Base-by-base conservation (phyloP, 768 basidiomycete species). In the Rhizopogon vesiculosus region DNA sequence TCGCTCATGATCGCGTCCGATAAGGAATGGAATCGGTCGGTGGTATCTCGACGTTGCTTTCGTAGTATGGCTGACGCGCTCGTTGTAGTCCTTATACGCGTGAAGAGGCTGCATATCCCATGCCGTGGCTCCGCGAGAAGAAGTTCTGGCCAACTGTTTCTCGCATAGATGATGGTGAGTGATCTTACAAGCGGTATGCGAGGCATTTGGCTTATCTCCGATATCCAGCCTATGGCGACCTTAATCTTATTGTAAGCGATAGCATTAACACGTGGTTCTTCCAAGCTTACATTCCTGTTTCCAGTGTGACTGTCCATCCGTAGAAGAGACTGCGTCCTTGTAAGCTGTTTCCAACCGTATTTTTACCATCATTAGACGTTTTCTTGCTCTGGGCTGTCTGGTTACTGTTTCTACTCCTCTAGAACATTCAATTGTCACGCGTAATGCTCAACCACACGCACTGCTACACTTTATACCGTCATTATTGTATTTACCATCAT, bases 131-230 rank as follows among this genome's bases (percentile, higher is more conserved):
- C 31, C 76, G 77, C 49, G 87, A 90, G 71, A 89, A 82, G 76
- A 99, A 99, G 73, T 96, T 98, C 75, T 99, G 97, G 97, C 96
- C 97, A 1, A 81, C 90, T 5, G 89, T 95, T 42, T 87, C 91
- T 5, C 80, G 96, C 45, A 82, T 99, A 51, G 95, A 98, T 65
- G 96, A 98, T 76, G 89, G 93, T 94, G 68, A 66, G 86, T 72
- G 35, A 5, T 10, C 19, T 25, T 13, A 19, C 35, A 9, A 38
- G 1, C 9, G 8, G 13, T 15, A 25, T 43, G 5, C 8, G 10
- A 45, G 59, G 18, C 13, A 38, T 46, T 13, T 35, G 15, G 19
- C 35, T 49, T 22, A 49, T 38, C 9, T 38, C 19, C 15, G 38
- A 6, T 19, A 22, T 53, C 43, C 57, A 95, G 93, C 93, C 9